Percentiles rank a stretch among this genome's conserved stretches.
Conservation (phyloP, 2,329 filamentous ascomycete genomes). For the Fusarium sp. region DNA sequence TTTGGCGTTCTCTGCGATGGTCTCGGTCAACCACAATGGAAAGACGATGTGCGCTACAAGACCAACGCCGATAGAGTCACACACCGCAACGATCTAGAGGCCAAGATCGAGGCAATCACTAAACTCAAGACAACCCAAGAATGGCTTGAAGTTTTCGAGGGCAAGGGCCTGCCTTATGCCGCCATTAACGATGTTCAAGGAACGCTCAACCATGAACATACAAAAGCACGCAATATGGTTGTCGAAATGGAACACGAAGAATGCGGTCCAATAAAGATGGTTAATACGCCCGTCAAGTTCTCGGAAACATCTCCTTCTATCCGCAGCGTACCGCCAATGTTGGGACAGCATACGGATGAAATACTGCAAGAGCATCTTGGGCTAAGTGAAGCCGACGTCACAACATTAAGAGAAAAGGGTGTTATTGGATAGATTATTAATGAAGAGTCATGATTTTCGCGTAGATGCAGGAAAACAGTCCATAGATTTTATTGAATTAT, state of each 20-base stretch:
- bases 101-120: conserved; percentile 81
- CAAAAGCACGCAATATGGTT: conserved; percentile 88
- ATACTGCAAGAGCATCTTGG: conserved; percentile 74
- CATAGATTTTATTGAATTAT: background rate
- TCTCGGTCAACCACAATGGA: conserved; percentile 70
- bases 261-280: conserved; percentile 88
- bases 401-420: conserved; percentile 71
- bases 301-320: conserved; percentile 83
- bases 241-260: conserved; percentile 83
- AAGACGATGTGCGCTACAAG: conserved; percentile 67
- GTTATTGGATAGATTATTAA: conserved; percentile 65
- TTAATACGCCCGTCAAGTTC: conserved; percentile 96
- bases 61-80: conserved; percentile 73
- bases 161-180: conserved; percentile 91
- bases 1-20: conserved; percentile 74
- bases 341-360: conserved; percentile 90
- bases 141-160: conserved; percentile 89
- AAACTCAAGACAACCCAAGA: conserved; percentile 82
- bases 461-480: background rate
- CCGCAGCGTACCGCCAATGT: conserved; percentile 80
- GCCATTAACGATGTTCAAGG: conserved; percentile 93
- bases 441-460: background rate
- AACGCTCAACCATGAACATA: conserved; percentile 87
- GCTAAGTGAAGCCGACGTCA: conserved; percentile 69
- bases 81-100: conserved; percentile 82